Percentiles rank a stretch among this genome's conserved stretches.
These are phyloP conservation scores for Talaromyces sp. DNA, from an alignment of 2,329 filamentous ascomycete genomes.

Conservation along the genomic window DNA sequence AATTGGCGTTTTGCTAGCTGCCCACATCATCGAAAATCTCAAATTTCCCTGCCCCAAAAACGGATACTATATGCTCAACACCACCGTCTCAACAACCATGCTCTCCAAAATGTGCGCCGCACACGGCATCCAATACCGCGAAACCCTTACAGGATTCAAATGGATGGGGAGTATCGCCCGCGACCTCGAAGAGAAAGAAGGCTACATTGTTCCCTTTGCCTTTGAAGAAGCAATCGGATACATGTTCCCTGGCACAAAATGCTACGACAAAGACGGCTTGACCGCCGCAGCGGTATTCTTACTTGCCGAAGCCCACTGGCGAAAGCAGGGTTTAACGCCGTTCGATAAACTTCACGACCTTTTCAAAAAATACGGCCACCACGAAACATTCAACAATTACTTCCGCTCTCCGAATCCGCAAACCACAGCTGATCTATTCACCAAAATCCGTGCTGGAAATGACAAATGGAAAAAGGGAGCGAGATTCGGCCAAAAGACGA, in stretches of 20 bases:
- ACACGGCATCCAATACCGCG: conserved; percentile 56
- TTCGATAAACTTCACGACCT: conserved; percentile 56
- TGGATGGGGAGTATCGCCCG: conserved; percentile 63
- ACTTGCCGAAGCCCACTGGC: conserved; percentile 52
- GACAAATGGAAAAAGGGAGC: conserved; percentile 41
- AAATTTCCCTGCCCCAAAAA: conserved; percentile 32
- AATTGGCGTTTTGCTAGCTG: conserved; percentile 58
- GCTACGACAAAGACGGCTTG: conserved; percentile 64
- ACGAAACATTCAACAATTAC: conserved; percentile 63
- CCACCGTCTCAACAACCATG: conserved; percentile 64
- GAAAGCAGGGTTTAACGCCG: conserved; percentile 52
- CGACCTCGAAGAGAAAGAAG: conserved; percentile 45
- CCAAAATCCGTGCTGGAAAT: conserved; percentile 47
- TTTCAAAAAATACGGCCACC: conserved; percentile 57
- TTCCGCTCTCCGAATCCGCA: conserved; percentile 56
- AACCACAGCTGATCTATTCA: conserved; percentile 54
- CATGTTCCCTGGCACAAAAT: conserved; percentile 59
- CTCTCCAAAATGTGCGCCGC: conserved; percentile 54
- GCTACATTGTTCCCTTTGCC: conserved; percentile 54
- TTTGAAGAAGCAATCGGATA: conserved; percentile 66
- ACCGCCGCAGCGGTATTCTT: conserved; percentile 60
- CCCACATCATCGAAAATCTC: conserved; percentile 52
- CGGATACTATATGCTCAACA: conserved; percentile 57
- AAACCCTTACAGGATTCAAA: conserved; percentile 66
- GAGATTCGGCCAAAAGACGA: conserved; percentile 41